phyloP scores from a whole-genome alignment of 345 rosid genomes.

The Diplotaxis tenuifolia region DNA sequence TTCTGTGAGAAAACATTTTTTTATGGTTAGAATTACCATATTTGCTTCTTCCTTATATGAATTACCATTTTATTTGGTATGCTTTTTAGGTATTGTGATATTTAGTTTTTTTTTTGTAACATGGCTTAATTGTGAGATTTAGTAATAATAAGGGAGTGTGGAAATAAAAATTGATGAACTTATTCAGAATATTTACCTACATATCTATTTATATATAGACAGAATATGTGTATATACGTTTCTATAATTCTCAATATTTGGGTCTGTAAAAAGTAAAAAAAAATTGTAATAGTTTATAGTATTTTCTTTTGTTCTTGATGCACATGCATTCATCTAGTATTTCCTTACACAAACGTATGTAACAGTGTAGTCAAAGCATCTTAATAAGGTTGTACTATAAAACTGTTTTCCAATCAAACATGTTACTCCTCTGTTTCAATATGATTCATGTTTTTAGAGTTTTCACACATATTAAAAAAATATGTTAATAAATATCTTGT shows the following conservation, averaged over 20 bases:
- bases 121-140: too few species aligned
- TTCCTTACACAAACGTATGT: constrained; percentile 20
- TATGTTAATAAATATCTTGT: too few species aligned
- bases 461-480: too few species aligned
- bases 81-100: background rate
- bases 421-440: too few species aligned
- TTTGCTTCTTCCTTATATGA: background rate
- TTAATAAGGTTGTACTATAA: background rate
- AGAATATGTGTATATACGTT: background rate
- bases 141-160: too few species aligned
- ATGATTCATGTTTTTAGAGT: too few species aligned
- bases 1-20: background rate
- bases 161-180: background rate
- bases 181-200: background rate
- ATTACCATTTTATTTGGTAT: constrained; percentile 2
- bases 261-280: constrained; percentile 3
- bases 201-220: background rate
- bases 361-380: constrained; percentile 26
- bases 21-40: constrained; percentile 9
- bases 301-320: constrained; percentile 18
- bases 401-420: constrained; percentile 9
- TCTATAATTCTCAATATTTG: constrained; percentile 13
- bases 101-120: too few species aligned
- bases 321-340: constrained; percentile 25
- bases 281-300: background rate